A percentile compares a stretch with the other conserved stretches of the same genome.
Conservation (phyloP, 805 yeast species). For the Wickerhamomyces chaumierensis region DNA sequence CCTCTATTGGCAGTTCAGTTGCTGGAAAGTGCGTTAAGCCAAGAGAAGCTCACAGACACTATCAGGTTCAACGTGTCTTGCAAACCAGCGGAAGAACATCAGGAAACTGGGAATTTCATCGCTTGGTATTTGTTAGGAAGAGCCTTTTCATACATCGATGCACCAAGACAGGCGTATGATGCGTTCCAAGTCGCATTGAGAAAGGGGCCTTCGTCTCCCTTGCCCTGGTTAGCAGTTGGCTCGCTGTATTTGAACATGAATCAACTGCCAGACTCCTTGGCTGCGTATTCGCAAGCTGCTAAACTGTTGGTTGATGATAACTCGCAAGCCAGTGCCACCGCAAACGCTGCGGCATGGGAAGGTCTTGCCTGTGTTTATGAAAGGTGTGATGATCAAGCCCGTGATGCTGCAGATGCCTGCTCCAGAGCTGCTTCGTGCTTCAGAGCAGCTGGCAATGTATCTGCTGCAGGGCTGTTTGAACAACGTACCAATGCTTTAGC, state of each 20-base stretch:
- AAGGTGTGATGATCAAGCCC: slow-evolving; percentile 46
- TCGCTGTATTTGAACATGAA: slow-evolving; percentile 44
- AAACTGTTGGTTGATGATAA: slow-evolving; percentile 37
- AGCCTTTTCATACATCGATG: slow-evolving; percentile 35
- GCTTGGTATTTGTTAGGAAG: slow-evolving; percentile 46
- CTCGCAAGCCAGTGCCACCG: slow-evolving; percentile 24
- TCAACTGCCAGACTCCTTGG: slow-evolving; percentile 54
- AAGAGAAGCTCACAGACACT: slow-evolving; percentile 8
- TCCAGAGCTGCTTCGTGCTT: slow-evolving; percentile 38
- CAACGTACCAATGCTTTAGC: slow-evolving; percentile 31
- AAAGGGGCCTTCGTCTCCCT: slow-evolving; percentile 40
- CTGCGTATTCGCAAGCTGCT: slow-evolving; percentile 58
- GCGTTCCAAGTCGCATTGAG: slow-evolving; percentile 42
- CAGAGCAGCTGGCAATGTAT: slow-evolving; percentile 32
- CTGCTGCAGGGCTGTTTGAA: slow-evolving; percentile 30
- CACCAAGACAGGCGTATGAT: slow-evolving; percentile 42
- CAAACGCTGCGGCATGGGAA: slow-evolving; percentile 53
- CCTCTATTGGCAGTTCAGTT: slow-evolving; percentile 27
- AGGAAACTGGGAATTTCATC: slow-evolving; percentile 32
- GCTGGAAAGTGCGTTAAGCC: slow-evolving; percentile 22
- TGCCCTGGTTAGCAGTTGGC: slow-evolving; percentile 61
- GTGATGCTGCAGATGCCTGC: slow-evolving; percentile 53
- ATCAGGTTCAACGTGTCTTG: not conserved
- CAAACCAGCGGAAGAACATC: slow-evolving; percentile 5
- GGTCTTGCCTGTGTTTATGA: slow-evolving; percentile 53